Percentiles rank a stretch among this genome's conserved stretches.
These are phyloP conservation scores for Pseudocercospora ulei DNA, from an alignment of 2,329 filamentous ascomycete genomes.

Conservation along the genomic window DNA sequence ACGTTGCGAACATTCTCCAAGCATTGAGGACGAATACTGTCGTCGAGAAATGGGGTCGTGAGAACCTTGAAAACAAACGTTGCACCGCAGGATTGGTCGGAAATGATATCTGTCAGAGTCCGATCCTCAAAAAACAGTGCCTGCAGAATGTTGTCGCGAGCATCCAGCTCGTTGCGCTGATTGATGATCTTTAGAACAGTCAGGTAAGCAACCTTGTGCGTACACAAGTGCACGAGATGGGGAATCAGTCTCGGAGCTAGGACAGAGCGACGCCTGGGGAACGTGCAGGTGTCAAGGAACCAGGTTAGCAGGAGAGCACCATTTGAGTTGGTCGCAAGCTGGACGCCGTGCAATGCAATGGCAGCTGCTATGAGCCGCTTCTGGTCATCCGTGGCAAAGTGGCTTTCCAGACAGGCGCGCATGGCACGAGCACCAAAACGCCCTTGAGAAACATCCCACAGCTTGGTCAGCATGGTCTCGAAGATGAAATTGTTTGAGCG, in stretches of 20 bases:
- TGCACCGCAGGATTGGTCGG: slow-evolving; percentile 81
- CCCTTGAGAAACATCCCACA: slow-evolving; percentile 90
- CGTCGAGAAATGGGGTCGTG: slow-evolving; percentile 94
- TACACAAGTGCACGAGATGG: slow-evolving; percentile 88
- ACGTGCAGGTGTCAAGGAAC: slow-evolving; percentile 97
- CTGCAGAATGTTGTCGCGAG: slow-evolving; percentile 77
- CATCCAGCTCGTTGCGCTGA: slow-evolving; percentile 87
- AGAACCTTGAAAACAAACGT: slow-evolving; percentile 98
- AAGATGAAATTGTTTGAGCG: slow-evolving; percentile 96
- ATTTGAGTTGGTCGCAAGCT: slow-evolving; percentile 91
- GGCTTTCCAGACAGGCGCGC: slow-evolving; percentile 92
- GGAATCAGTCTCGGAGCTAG: slow-evolving; percentile 85
- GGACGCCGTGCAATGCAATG: slow-evolving; percentile 92
- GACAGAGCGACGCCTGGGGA: slow-evolving; percentile 81
- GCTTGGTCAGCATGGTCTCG: slow-evolving; percentile 84
- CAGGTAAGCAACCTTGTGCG: slow-evolving; percentile 94
- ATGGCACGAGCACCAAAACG: slow-evolving; percentile 91
- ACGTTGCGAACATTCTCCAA: slow-evolving; percentile 88
- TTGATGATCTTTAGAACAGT: slow-evolving; percentile 98
- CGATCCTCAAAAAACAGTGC: slow-evolving; percentile 91
- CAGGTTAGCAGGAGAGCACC: slow-evolving; percentile 88
- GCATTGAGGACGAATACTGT: slow-evolving; percentile 75
- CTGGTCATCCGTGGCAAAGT: slow-evolving; percentile 89
- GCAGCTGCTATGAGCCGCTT: slow-evolving; percentile 88
- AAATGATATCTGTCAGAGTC: slow-evolving; percentile 78